Evolutionary conservation across 169 alveolate genomes (phyloP).

Genomic region (Babesia ovis): DNA sequence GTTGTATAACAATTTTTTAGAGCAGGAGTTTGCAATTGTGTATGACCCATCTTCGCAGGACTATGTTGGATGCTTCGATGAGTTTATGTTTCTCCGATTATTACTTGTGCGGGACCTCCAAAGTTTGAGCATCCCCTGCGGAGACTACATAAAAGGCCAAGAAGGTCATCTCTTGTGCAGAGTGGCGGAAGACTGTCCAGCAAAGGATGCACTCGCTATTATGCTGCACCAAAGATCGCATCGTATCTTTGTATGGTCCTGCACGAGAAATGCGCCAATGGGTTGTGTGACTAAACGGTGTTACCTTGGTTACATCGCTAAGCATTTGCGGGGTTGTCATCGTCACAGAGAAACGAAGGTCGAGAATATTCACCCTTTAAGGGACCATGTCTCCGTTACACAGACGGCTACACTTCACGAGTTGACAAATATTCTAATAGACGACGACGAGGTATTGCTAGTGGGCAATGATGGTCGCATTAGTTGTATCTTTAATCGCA

Average conservation of each 20-base stretch:
- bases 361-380: neutral
- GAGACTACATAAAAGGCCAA: neutral
- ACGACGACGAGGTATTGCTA: constrained; percentile 11
- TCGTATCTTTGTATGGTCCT: constrained; percentile 59
- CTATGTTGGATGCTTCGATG: constrained; percentile 54
- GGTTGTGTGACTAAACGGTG: constrained; percentile 57
- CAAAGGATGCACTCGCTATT: constrained; percentile 7
- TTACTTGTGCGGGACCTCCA: neutral
- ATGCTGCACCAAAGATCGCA: neutral
- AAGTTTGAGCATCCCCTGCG: neutral
- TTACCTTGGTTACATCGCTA: constrained; percentile 40
- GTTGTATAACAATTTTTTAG: neutral
- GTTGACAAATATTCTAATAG: constrained; percentile 3
- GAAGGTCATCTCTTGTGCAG: neutral
- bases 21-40: constrained; percentile 43
- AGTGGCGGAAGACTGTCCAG: constrained; percentile 11
- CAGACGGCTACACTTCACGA: constrained; percentile 30
- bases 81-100: constrained; percentile 11
- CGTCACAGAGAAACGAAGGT: constrained; percentile 2
- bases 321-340: constrained; percentile 40
- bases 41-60: constrained; percentile 25
- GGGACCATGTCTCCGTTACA: constrained; percentile 13
- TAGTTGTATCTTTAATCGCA: constrained; percentile 17
- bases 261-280: constrained; percentile 39
- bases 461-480: constrained; percentile 11